phyloP scores from a whole-genome alignment of 148 eudicot species.

The Persicaria maculosa region DNA sequence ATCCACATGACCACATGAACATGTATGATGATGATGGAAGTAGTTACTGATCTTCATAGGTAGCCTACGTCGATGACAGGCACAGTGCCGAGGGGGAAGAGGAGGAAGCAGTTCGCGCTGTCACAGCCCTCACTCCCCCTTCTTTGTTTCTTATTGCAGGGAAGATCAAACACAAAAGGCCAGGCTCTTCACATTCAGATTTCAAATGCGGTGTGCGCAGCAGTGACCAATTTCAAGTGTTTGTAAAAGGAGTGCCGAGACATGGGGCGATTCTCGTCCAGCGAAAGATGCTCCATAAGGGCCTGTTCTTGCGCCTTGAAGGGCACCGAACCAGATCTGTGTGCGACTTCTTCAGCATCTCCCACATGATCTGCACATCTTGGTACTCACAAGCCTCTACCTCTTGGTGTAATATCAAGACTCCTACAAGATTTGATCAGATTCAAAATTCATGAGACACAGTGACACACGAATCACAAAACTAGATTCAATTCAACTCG shows the following conservation, averaged over 20 bases:
- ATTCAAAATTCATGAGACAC: background rate
- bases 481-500: background rate
- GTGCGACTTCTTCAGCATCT: conserved; percentile 30
- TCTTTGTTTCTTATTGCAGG: background rate
- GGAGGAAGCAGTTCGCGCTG: background rate
- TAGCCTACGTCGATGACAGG: background rate
- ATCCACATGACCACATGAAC: background rate
- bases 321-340: conserved; percentile 6
- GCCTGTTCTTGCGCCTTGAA: conserved; percentile 18
- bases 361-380: conserved; percentile 45
- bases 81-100: background rate
- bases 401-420: conserved; percentile 24
- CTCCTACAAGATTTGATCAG: conserved; percentile 12
- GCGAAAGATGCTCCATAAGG: conserved; percentile 23
- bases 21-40: background rate
- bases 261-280: conserved; percentile 31
- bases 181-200: background rate
- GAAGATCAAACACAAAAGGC: conserved; percentile 1
- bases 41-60: background rate
- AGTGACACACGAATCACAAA: background rate
- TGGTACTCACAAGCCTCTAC: conserved; percentile 36
- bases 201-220: background rate
- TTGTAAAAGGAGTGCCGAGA: background rate
- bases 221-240: background rate
- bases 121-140: conserved; percentile 1